Base-by-base conservation (phyloP, 2,329 filamentous ascomycete genomes). In the Pseudocercospora musae region DNA sequence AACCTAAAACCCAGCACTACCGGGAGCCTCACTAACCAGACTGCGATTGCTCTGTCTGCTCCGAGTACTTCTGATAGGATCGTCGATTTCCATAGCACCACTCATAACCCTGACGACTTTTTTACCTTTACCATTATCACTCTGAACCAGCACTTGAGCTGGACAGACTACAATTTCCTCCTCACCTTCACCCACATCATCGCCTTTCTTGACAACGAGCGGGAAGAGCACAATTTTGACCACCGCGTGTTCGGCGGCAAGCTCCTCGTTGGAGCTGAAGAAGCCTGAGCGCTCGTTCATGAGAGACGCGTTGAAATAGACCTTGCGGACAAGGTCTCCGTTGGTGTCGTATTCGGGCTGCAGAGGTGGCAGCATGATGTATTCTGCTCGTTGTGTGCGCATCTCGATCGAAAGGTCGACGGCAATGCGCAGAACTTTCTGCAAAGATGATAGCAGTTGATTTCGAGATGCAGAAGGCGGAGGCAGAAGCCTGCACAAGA, bases 101-200 rank as follows among this genome's bases (percentile, higher is more conserved):
- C 79, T 81, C 74, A 81, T 72, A 7, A 82, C 78, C 29, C 80
- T 74, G 3, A 82, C 80, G 21, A 82, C 77, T 70, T 81, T 82
- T 71, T 80, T 81, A 2, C 71, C 71, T 52, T 65, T 69, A 2
- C 69, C 68, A n/a, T 62, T 66, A 42, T 78, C 77, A 50, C 73
- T 75, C 25, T 73, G 74, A 58, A 97, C 86, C 64, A 98, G 85
- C 37, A 99, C 95, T 77, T 98, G 94, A 6, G 96, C 95, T 9
- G 94, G 94, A 74, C 90, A 96, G 49, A 99, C 92, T 52, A 98
- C 93, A 67, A 96, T 91, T 81, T 98, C 93, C 69, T 97, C 92
- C 59, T 97, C 92, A 59, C 93, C 94, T 58, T 89, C 84, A 23
- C 93, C 95, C 44, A 83, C 81, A 74, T 98, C 94, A 72, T 96